Evolutionary conservation across 768 basidiomycete species (phyloP).

Genomic region (Pilatotrama ljubarskyi): DNA sequence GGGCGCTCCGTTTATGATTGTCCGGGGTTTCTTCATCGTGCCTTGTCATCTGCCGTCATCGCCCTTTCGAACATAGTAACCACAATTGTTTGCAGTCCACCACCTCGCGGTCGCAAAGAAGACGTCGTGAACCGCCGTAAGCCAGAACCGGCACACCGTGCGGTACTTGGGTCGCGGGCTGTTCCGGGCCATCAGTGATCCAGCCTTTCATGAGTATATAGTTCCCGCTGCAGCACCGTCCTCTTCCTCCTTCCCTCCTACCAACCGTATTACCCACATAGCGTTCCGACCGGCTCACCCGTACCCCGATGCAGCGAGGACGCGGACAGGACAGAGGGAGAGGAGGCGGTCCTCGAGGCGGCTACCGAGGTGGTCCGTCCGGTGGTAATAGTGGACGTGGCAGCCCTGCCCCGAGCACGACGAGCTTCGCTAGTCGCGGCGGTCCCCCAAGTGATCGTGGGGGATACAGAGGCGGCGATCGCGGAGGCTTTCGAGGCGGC

Average conservation of each 20-base stretch:
- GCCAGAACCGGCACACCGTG: no score
- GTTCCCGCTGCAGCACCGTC: not conserved
- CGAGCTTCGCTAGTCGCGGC: constrained; percentile 21
- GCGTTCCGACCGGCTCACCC: not conserved
- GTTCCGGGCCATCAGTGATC: not conserved
- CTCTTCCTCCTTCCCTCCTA: not conserved
- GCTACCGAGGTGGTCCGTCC: constrained; percentile 30
- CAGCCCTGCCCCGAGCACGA: not conserved
- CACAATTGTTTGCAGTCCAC: no score
- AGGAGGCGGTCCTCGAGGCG: constrained; percentile 34
- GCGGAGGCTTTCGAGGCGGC: constrained; percentile 19
- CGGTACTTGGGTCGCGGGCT: not conserved
- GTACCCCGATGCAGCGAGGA: constrained; percentile 8
- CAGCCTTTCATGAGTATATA: not conserved
- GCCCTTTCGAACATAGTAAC: no score
- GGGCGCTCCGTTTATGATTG: no score
- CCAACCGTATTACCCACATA: not conserved
- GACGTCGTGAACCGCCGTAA: no score
- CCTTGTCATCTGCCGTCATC: no score
- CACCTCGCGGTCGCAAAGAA: no score
- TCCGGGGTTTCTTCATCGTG: no score
- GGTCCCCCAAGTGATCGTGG: constrained; percentile 28
- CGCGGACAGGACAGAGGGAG: constrained; percentile 18
- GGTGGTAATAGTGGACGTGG: constrained; percentile 35
- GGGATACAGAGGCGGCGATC: constrained; percentile 25